These are phyloP conservation scores for Rhizoctonia solani DNA, from an alignment of 1,284 basidiomycete genomes.

Conservation along the genomic window DNA sequence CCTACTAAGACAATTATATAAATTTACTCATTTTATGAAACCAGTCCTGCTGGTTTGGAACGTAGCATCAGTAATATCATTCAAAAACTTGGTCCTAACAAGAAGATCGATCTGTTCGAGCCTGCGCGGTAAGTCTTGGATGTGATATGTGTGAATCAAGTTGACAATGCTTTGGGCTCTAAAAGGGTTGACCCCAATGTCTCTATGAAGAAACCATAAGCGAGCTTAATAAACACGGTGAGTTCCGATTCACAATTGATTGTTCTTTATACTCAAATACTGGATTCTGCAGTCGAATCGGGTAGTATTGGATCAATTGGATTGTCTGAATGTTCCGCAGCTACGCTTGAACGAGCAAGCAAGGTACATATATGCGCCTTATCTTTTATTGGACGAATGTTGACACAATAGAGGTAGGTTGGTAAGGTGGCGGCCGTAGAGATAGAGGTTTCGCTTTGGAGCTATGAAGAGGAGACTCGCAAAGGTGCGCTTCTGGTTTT, in stretches of 20 bases:
- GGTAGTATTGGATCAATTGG: conserved; percentile 40
- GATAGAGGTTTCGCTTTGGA: conserved; percentile 59
- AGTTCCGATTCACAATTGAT: background rate
- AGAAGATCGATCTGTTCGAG: conserved; percentile 37
- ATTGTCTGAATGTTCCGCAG: conserved; percentile 35
- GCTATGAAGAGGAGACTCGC: conserved; percentile 51
- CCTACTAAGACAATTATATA: too few species aligned
- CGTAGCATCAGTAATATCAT: conserved; percentile 34
- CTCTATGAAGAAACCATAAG: conserved; percentile 35
- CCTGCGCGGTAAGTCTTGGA: conserved; percentile 30
- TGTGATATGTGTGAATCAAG: background rate
- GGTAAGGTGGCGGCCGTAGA: conserved; percentile 56
- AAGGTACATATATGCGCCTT: conserved; percentile 11
- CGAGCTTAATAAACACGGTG: conserved; percentile 31
- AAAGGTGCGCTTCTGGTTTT: conserved; percentile 48
- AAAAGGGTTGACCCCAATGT: conserved; percentile 32
- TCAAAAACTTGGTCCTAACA: conserved; percentile 35
- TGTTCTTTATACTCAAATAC: background rate
- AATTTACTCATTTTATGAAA: background rate
- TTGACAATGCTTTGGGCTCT: background rate
- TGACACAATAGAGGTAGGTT: conserved; percentile 44
- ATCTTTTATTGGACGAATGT: too few species aligned
- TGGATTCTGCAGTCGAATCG: conserved; percentile 32
- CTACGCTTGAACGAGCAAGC: conserved; percentile 35
- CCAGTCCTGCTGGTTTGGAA: conserved; percentile 1